Base-by-base conservation (phyloP, 1,284 basidiomycete species). In the Lentinula novae-zelandiae region DNA sequence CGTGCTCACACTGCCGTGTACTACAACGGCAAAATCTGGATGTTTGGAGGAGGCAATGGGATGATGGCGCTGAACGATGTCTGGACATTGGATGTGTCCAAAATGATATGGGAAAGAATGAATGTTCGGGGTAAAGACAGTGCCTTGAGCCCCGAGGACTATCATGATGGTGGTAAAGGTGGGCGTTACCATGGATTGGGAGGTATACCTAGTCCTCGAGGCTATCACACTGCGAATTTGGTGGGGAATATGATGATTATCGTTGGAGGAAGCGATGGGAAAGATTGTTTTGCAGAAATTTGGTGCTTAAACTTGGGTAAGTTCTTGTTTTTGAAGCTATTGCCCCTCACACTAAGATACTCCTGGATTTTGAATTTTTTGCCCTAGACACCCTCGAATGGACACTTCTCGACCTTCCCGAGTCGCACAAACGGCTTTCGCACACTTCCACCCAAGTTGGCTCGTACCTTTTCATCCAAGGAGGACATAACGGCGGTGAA, bases 21-120 rank as follows among this genome's bases (percentile, higher is more conserved):
- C 38, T 88, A 93, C 69, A 78, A 81, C 49, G 82, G 84, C 60
- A 89, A 85, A 68, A 81, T 97, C 0, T 92, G 92, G 78, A 77
- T 97, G 2, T 97, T 97, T 70, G 95, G 95, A 3, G 95, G 95
- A 20, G 95, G 95, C 2, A 96, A 95, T 64, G 95, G 95, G 0
- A 81, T 90, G 73, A 86, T 85, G 17, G 95, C 95, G 0, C 79
- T 97, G 63, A 94, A 95, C 69, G 95, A 97, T 71, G 79, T 96
- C 6, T 96, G 94, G 93, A 85, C 88, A 15, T 78, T 96, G 13
- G 93, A 96, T 64, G 82, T 91, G 0, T 71, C 75, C n/a, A 75
- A 76, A 56, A 76, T 89, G 80, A 76, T 78, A 61, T 90, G 92
- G 92, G 83, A 84, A 64, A 72, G 80, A 63, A 62, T 89, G n/a